A percentile compares a stretch with the other conserved stretches of the same genome.
phyloP scores from a whole-genome alignment of 2,329 filamentous ascomycete genomes.

The Sporothrix brasiliensis region DNA sequence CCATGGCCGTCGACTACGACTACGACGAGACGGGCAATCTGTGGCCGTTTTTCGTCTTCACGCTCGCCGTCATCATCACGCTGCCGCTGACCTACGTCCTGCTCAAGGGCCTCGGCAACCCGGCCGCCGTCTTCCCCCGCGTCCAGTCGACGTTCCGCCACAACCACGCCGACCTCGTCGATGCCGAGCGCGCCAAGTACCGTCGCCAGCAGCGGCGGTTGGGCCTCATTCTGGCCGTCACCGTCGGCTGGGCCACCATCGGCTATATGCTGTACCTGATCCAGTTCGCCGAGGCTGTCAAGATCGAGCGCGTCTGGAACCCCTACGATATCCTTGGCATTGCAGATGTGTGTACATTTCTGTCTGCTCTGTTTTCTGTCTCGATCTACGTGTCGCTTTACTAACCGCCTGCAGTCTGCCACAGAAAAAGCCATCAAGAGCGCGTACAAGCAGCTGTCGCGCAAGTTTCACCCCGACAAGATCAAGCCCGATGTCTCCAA shows the following conservation, averaged over 20 bases:
- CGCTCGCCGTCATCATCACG: slow-evolving; percentile 82
- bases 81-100: slow-evolving; percentile 88
- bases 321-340: slow-evolving; percentile 93
- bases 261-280: slow-evolving; percentile 92
- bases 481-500: slow-evolving; percentile 77
- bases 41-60: slow-evolving; percentile 98
- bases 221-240: slow-evolving; percentile 77
- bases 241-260: slow-evolving; percentile 80
- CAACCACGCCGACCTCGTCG: slow-evolving; percentile 80
- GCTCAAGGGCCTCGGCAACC: slow-evolving; percentile 73
- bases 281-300: slow-evolving; percentile 69
- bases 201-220: slow-evolving; percentile 86
- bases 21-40: slow-evolving; percentile 99
- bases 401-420: slow-evolving; percentile 59
- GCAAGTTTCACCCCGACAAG: slow-evolving; percentile 93
- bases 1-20: slow-evolving; percentile 92
- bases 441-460: slow-evolving; percentile 82
- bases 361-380: background rate
- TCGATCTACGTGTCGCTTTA: background rate
- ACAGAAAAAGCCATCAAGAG: slow-evolving; percentile 90
- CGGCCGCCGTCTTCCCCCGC: slow-evolving; percentile 77
- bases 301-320: slow-evolving; percentile 80
- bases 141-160: slow-evolving; percentile 82
- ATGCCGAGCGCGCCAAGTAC: slow-evolving; percentile 79
- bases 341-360: slow-evolving; percentile 60